Evolutionary conservation across 2,329 filamentous ascomycete genomes (phyloP), one percentile per base, ranked within the genome.

Genomic region (Davidsoniella australis): DNA sequence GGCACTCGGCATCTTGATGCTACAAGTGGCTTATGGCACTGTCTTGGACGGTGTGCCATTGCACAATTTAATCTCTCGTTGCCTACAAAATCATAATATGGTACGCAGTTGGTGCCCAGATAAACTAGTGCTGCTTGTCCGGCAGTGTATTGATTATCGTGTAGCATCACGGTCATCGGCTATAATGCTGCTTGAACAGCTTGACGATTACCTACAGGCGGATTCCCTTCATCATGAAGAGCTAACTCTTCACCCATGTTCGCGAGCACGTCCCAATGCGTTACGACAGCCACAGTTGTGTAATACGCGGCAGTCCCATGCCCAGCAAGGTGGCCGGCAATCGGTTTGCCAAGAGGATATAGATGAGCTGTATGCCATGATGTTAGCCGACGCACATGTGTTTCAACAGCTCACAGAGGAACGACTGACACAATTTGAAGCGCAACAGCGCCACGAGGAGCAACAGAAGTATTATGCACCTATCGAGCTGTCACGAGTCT

Each of bases 131-230:
- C 17, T 38, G 17, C 40, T 48, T 20, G 14, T 48, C 2, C 47
- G 18, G 18, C 40, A 48, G 40, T 48, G 47, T 5, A 37, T 48
- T 14, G 24, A 43, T 16, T 48, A 48, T 36, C 41, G 18, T 14
- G 17, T 26, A 12, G 24, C 17, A 5, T 33, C 47, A 2, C 47
- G 47, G 7, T 20, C 39, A 2, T 16, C 10, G n/a, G 47, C 47
- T 6, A n/a, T 7, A 14, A 3, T 7, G 5, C 26, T 48, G 7
- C 16, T 48, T 6, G 14, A 29, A n/a, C 40, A 43, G 2, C 26
- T 48, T 9, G 9, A 36, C 29, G 16, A 24, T 8, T 39, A 18
- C n/a, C n/a, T 48, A 17, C 12, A 12, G 2, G 23, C 40, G 5
- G 39, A 39, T 3, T 5, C 23, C 7, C 26, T 48, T 9, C 40